Evolutionary conservation across 257 asterid species (phyloP), one percentile per base, ranked within the genome.

Genomic region (Petunia axillaris): DNA sequence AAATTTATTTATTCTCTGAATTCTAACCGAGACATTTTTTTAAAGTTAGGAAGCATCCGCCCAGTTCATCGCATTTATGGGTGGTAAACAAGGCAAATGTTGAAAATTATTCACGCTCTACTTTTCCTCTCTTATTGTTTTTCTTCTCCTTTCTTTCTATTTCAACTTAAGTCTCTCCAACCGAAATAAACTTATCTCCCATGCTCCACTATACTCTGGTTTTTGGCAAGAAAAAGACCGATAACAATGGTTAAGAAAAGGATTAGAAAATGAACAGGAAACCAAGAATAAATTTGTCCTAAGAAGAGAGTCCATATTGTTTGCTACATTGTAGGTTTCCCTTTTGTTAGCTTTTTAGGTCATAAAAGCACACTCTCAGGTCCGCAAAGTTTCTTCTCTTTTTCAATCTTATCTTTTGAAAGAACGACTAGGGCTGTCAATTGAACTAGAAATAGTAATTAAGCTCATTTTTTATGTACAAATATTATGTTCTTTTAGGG

Each of bases 41-140:
- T 25, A 25, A 25, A 25, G 25, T 25, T 25, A 25, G 25, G 25
- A 25, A 25, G 25, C 0, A 25, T 25, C 25, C 25, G 25, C 25
- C 25, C 25, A 25, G 25, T 25, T 25, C 25, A 25, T 25, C 25
- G 25, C 25, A 25, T 25, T 25, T 66, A 74, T 53, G 87, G 79
- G 82, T 80, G 70, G 46, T 81, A 79, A 86, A 59, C 68, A 81
- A 83, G 83, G 82, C 36, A 76, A 85, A 71, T 57, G 81, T 87
- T 83, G 66, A 52, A 65, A 87, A 84, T 81, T 71, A 84, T 75
- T 81, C 86, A 80, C 78, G 66, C 79, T 76, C 78, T 78, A 38
- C 78, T 64, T 35, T 59, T 41, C 57, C n/a, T 40, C 10, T 50
- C 67, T n/a, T 62, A 46, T 57, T 68, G 52, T 39, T 64, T 64